Percentiles rank a stretch among this genome's conserved stretches.
Conservation (phyloP, 1,284 basidiomycete species). For the Coniferiporia weirii region DNA sequence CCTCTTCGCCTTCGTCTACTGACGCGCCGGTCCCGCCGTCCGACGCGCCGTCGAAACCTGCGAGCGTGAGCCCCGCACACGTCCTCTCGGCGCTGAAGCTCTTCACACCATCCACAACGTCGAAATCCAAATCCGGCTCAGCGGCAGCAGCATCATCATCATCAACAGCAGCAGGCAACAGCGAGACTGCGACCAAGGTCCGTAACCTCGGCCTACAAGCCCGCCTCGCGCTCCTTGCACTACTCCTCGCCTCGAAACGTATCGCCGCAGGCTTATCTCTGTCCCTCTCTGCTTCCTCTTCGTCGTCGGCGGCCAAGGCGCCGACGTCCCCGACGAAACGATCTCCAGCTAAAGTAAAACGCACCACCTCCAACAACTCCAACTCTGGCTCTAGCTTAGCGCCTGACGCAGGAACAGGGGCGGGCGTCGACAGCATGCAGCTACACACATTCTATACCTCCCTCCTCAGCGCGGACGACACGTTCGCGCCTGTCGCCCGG, state of each 20-base stretch:
- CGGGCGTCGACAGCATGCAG: slow-evolving; percentile 48
- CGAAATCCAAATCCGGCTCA: slow-evolving; percentile 22
- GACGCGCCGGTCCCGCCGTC: slow-evolving; percentile 22
- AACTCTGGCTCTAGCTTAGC: slow-evolving; percentile 26
- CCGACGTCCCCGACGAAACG: slow-evolving; percentile 28
- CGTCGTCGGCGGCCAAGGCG: slow-evolving; percentile 29
- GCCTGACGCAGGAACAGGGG: slow-evolving; percentile 20
- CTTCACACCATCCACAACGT: slow-evolving; percentile 42
- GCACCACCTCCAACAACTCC: slow-evolving; percentile 24
- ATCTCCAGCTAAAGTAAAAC: slow-evolving; percentile 42
- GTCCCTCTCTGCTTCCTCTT: slow-evolving; percentile 30
- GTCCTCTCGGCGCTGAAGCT: slow-evolving; percentile 66
- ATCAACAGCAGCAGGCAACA: slow-evolving; percentile 38
- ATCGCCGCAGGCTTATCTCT: slow-evolving; percentile 51
- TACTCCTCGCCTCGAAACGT: slow-evolving; percentile 60
- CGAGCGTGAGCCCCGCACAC: slow-evolving; percentile 54
- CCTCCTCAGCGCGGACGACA: slow-evolving; percentile 46
- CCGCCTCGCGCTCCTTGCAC: slow-evolving; percentile 57
- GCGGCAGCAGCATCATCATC: slow-evolving; percentile 14
- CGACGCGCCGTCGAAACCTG: slow-evolving; percentile 36
- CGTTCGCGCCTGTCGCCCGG: slow-evolving; percentile 59
- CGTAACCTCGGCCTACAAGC: slow-evolving; percentile 65
- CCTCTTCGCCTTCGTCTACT: background rate
- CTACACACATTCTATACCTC: slow-evolving; percentile 60
- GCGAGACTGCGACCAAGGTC: slow-evolving; percentile 61